Base-by-base conservation (phyloP, 352 stramenopile species). In the Globisporangium cystogenes region DNA sequence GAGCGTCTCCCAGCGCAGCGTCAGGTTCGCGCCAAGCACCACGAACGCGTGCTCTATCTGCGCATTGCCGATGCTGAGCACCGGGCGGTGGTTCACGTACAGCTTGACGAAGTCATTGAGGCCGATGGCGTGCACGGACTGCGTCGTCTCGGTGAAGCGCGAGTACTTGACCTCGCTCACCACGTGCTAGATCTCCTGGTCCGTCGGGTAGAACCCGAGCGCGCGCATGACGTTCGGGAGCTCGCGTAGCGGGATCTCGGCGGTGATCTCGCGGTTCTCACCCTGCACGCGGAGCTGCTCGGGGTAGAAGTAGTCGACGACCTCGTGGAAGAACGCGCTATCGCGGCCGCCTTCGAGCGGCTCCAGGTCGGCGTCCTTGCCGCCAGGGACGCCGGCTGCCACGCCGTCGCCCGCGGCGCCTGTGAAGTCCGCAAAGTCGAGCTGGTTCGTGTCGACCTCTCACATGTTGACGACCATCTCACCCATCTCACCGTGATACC, bases 301-400 rank as follows among this genome's bases (percentile, higher is more conserved):
- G 53, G 97, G 91, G 65, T 97, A 98, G 63, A 98, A 98, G 67
- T 96, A 98, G 60, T 98, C 90, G 31, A 97, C 82, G 15, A 98
- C 89, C 39, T 98, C 88, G 46, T 96, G 64, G 65, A 90, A 94
- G 51, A 97, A 87, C 24, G 70, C 74, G 0, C 91, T 89, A 5
- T 87, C 67, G 3, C 57, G 54, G 18, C 85, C 90, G 42, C 89
- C 90, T 67, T 97, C 88, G 6, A 98, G 68, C 11, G 90, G 85
- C 40, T 10, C 44, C 15, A 50, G 12, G 27, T 50, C 44, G 16
- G 44, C 44, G 44, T 39, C 26, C 5, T 7, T 7, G 6, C 16
- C 44, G 1, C 14, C 7, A 3, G 12, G 8, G 37, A 14, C 18
- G 11, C 6, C 18, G 12, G 7, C 43, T 15, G 27, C 29, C 29